Evolutionary conservation across 2,329 filamentous ascomycete species (phyloP).

Genomic region (Cordyceps cicadae): DNA sequence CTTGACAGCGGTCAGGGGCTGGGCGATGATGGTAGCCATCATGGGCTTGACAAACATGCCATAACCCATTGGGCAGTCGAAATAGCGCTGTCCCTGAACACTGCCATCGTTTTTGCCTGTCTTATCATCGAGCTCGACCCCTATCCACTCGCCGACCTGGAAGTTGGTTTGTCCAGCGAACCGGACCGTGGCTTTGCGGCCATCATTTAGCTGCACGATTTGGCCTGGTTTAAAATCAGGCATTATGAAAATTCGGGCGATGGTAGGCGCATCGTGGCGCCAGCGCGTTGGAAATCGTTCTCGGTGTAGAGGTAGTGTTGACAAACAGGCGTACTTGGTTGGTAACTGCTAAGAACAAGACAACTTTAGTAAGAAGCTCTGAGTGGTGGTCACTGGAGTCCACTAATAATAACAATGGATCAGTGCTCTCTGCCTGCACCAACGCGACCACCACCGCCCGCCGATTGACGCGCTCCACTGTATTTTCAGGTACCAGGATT

Average conservation of each 20-base stretch:
- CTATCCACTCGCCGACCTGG: constrained; percentile 77
- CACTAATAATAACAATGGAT: neutral
- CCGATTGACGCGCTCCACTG: constrained; percentile 3
- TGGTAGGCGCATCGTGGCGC: constrained; percentile 26
- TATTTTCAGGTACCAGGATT: neutral
- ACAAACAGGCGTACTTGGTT: neutral
- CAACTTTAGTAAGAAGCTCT: neutral
- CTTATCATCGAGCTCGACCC: constrained; percentile 74
- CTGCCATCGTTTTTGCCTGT: constrained; percentile 91
- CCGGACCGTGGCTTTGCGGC: constrained; percentile 66
- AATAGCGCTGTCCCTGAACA: constrained; percentile 81
- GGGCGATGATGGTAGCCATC: constrained; percentile 53
- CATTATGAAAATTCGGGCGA: constrained; percentile 33
- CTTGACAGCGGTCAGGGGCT: constrained; percentile 33
- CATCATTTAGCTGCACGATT: constrained; percentile 70
- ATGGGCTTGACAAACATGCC: constrained; percentile 79
- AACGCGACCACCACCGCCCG: neutral
- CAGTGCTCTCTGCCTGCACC: neutral
- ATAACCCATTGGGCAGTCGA: constrained; percentile 67
- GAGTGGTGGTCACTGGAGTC: neutral
- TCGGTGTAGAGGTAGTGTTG: neutral
- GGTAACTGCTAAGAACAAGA: neutral
- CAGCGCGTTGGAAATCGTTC: neutral
- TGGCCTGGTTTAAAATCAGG: constrained; percentile 58
- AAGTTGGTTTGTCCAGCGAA: constrained; percentile 77